phyloP scores from a whole-genome alignment of 495 filamentous ascomycete species.

The Neurospora cerealis region DNA sequence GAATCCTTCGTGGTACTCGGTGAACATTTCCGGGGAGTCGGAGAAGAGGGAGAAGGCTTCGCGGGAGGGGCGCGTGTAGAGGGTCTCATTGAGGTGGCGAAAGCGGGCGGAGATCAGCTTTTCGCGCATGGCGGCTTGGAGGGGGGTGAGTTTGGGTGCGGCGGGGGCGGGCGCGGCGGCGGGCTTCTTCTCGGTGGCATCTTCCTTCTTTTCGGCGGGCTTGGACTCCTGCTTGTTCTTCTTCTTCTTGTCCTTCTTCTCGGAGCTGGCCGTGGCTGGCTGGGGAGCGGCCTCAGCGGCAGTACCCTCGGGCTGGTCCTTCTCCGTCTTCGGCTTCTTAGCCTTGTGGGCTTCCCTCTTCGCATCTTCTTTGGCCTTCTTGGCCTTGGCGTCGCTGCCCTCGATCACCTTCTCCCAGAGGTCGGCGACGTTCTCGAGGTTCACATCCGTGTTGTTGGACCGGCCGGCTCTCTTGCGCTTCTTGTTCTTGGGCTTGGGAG shows the following conservation, averaged over 20 bases:
- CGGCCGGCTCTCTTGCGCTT: slow-evolving; percentile 52
- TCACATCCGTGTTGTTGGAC: slow-evolving; percentile 41
- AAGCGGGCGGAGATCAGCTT: slow-evolving; percentile 92
- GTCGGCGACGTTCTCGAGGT: slow-evolving; percentile 58
- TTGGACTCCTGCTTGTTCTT: slow-evolving; percentile 14
- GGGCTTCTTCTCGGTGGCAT: not conserved
- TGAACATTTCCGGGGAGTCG: slow-evolving; percentile 77
- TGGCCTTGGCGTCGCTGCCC: slow-evolving; percentile 12
- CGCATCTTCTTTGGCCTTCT: slow-evolving; percentile 24
- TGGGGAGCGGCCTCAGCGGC: not conserved
- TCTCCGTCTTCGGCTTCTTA: slow-evolving; percentile 21
- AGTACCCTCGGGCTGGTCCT: slow-evolving; percentile 1
- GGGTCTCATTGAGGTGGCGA: slow-evolving; percentile 90
- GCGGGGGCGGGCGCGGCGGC: slow-evolving; percentile 15
- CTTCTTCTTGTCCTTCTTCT: slow-evolving; percentile 28
- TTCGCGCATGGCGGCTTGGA: slow-evolving; percentile 85
- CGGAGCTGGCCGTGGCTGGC: slow-evolving; percentile 4
- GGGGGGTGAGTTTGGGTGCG: slow-evolving; percentile 61
- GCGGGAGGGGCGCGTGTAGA: slow-evolving; percentile 82
- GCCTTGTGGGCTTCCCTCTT: slow-evolving; percentile 34
- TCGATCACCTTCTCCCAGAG: slow-evolving; percentile 76
- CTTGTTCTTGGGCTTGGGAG: slow-evolving; percentile 23
- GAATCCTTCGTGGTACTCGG: slow-evolving; percentile 91
- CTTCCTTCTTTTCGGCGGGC: slow-evolving; percentile 17
- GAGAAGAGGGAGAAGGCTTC: slow-evolving; percentile 71